Evolutionary conservation across 1,284 basidiomycete species (phyloP).

Genomic region (Abortiporus biennis): DNA sequence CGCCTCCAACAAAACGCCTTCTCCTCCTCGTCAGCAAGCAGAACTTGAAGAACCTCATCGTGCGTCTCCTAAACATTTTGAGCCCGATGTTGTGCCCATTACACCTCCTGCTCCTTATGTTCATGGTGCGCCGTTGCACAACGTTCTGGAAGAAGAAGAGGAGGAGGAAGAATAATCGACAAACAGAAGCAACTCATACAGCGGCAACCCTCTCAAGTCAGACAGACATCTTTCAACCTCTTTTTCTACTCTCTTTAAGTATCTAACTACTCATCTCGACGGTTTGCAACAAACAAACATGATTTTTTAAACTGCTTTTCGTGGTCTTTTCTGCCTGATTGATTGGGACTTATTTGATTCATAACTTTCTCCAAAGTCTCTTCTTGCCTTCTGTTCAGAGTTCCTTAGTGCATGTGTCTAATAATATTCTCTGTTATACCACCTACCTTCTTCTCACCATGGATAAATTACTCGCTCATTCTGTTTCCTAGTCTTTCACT

Average conservation of each 20-base stretch:
- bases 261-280: too few relatives aligned
- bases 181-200: background rate
- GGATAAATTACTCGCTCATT: slow-evolving; percentile 6
- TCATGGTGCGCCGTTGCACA: slow-evolving; percentile 84
- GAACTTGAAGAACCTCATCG: slow-evolving; percentile 16
- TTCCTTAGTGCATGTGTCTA: background rate
- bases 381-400: background rate
- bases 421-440: background rate
- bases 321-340: background rate
- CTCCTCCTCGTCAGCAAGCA: slow-evolving; percentile 1
- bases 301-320: too few relatives aligned
- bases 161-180: slow-evolving; percentile 29
- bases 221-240: background rate
- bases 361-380: background rate
- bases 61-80: slow-evolving; percentile 3
- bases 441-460: background rate
- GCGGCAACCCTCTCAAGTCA: too few relatives aligned
- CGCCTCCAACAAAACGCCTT: slow-evolving; percentile 4
- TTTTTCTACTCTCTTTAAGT: slow-evolving; percentile 5
- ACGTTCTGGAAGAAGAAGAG: slow-evolving; percentile 77
- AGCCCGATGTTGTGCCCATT: slow-evolving; percentile 18
- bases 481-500: background rate
- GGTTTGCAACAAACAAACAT: too few relatives aligned
- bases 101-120: slow-evolving; percentile 63
- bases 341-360: background rate